These are phyloP conservation scores for Pterocarpus macrocarpus DNA, from an alignment of 306 rosid species.

Conservation along the genomic window DNA sequence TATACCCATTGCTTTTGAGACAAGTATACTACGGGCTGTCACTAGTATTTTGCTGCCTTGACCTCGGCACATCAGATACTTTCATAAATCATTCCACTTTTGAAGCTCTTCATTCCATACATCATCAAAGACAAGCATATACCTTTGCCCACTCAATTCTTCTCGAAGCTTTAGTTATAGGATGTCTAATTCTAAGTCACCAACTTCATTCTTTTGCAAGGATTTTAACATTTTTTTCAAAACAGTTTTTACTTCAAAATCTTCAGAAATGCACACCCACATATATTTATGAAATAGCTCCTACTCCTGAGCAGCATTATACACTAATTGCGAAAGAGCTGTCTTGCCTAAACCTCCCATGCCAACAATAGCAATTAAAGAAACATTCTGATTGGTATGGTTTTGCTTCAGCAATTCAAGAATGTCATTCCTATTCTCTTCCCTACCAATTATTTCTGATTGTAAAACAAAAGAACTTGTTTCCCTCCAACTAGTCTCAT, in stretches of 20 bases:
- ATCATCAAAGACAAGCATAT: conserved; percentile 26
- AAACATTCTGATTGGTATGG: neutral
- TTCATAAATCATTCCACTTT: conserved; percentile 4
- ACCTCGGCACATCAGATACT: conserved; percentile 5
- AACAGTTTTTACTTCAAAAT: conserved; percentile 10
- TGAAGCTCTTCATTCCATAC: conserved; percentile 19
- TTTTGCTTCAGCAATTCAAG: neutral
- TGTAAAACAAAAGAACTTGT: conserved; percentile 7
- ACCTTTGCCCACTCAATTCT: neutral
- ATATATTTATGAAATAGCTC: neutral
- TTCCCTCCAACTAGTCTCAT: conserved; percentile 10
- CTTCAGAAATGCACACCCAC: conserved; percentile 20
- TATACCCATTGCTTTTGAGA: conserved; percentile 10
- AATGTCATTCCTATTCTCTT: neutral
- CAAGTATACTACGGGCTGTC: neutral
- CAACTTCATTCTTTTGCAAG: neutral
- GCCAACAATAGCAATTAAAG: conserved; percentile 18
- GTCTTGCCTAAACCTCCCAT: conserved; percentile 39
- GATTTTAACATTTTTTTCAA: neutral
- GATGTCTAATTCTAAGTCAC: neutral
- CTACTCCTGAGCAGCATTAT: neutral
- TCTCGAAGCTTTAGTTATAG: neutral
- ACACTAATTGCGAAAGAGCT: conserved; percentile 5
- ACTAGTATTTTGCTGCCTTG: conserved; percentile 16
- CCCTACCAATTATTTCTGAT: neutral